Conservation (phyloP, 2,329 filamentous ascomycete species). For the Ciborinia camelliae region DNA sequence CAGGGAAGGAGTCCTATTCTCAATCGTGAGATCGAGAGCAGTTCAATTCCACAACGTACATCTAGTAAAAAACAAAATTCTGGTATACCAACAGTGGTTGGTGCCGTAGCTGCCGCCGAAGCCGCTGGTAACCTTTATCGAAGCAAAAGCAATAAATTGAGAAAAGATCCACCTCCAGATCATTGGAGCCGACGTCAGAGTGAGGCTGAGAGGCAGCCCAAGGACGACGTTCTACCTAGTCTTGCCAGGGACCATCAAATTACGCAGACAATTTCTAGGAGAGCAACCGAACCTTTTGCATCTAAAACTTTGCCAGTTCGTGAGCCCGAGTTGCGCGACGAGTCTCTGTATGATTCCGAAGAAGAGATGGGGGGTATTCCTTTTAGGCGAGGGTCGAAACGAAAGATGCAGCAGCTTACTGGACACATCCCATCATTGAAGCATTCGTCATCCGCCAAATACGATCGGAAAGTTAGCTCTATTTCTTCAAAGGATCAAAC, state of each 20-base stretch:
- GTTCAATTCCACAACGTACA: constrained; percentile 45
- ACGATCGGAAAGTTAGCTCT: constrained; percentile 23
- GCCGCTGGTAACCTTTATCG: constrained; percentile 42
- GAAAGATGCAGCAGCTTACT: constrained; percentile 35
- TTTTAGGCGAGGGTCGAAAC: constrained; percentile 30
- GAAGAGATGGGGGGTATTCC: constrained; percentile 22
- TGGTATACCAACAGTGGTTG: constrained; percentile 37
- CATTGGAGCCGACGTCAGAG: constrained; percentile 44
- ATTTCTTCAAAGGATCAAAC: constrained; percentile 30
- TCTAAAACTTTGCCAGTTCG: background rate
- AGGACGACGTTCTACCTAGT: constrained; percentile 22
- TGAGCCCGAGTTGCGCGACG: background rate
- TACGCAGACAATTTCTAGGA: background rate
- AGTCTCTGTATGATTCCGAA: constrained; percentile 9
- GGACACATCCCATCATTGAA: constrained; percentile 25
- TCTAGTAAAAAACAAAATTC: constrained; percentile 60
- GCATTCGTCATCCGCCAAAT: constrained; percentile 14
- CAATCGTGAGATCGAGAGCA: background rate
- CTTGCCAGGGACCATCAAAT: background rate
- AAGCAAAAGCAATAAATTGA: constrained; percentile 56
- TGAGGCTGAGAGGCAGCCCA: constrained; percentile 44
- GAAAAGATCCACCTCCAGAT: constrained; percentile 55
- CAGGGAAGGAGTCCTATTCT: constrained; percentile 16
- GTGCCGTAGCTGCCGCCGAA: constrained; percentile 21
- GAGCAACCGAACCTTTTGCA: constrained; percentile 1